phyloP scores from a whole-genome alignment of 805 yeast genomes.

The Metschnikowia santaceciliae region DNA sequence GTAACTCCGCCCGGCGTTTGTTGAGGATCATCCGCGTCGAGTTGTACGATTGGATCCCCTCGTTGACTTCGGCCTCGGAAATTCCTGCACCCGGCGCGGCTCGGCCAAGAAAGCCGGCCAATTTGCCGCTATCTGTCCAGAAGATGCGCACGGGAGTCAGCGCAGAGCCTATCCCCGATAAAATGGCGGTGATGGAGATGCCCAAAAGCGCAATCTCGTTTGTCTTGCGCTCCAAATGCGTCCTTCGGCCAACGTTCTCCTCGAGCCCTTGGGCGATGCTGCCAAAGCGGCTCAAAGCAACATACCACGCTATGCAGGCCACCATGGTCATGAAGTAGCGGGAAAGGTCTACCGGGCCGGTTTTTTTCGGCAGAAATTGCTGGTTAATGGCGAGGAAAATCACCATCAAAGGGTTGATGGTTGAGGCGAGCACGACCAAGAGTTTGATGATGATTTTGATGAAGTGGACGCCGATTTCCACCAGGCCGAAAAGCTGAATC shows the following conservation, averaged over 20 bases:
- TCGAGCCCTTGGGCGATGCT: slow-evolving; percentile 24
- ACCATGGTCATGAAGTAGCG: slow-evolving; percentile 3
- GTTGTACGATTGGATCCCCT: slow-evolving; percentile 36
- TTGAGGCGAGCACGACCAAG: slow-evolving; percentile 36
- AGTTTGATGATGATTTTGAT: slow-evolving; percentile 39
- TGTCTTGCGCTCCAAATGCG: slow-evolving; percentile 40
- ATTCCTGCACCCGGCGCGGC: not conserved
- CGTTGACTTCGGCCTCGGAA: slow-evolving; percentile 19
- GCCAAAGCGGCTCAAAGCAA: slow-evolving; percentile 32
- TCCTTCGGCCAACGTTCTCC: slow-evolving; percentile 14
- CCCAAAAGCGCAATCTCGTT: slow-evolving; percentile 48
- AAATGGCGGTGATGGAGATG: slow-evolving; percentile 44
- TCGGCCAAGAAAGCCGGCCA: not conserved
- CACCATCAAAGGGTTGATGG: slow-evolving; percentile 42
- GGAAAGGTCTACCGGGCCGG: slow-evolving; percentile 3
- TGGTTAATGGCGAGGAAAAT: slow-evolving; percentile 29
- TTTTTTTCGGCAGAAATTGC: slow-evolving; percentile 20
- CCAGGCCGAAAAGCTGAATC: slow-evolving; percentile 30
- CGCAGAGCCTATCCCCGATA: slow-evolving; percentile 51
- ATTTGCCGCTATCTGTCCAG: slow-evolving; percentile 7
- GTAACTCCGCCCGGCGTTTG: slow-evolving; percentile 32
- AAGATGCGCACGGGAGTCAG: slow-evolving; percentile 36
- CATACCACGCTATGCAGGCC: slow-evolving; percentile 30
- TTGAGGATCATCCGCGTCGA: slow-evolving; percentile 34
- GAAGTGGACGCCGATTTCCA: slow-evolving; percentile 22